These are phyloP conservation scores for Heracleum sosnowskyi DNA, from an alignment of 129 eudicot genomes.

Conservation along the genomic window DNA sequence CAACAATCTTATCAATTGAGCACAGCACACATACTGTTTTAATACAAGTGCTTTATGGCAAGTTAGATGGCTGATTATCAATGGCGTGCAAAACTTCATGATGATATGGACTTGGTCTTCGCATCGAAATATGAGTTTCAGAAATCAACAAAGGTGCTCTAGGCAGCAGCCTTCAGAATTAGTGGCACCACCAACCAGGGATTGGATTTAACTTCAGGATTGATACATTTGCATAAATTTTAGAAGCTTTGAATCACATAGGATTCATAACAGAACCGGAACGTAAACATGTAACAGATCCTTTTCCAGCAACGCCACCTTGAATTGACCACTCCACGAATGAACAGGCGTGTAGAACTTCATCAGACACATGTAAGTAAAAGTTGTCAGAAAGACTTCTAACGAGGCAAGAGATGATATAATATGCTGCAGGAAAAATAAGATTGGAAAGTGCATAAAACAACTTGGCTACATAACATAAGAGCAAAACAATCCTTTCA, in stretches of 20 bases:
- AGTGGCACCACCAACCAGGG: constrained; percentile 41
- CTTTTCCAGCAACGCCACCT: constrained; percentile 63
- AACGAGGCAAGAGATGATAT: too few species aligned
- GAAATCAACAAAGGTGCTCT: constrained; percentile 32
- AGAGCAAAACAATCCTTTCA: neutral
- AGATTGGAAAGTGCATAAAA: too few species aligned
- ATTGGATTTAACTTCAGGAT: constrained; percentile 45
- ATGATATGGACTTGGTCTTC: constrained; percentile 51
- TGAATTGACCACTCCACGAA: constrained; percentile 82
- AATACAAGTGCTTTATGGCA: constrained; percentile 25
- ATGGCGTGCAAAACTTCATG: constrained; percentile 42
- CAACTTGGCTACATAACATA: neutral
- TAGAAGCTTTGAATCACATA: constrained; percentile 54
- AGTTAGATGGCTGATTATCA: constrained; percentile 16
- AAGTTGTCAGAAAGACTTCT: too few species aligned
- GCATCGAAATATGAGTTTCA: constrained; percentile 44
- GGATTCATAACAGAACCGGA: constrained; percentile 56
- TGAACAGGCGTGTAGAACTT: constrained; percentile 65
- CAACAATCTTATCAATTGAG: constrained; percentile 36
- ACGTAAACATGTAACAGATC: constrained; percentile 49
- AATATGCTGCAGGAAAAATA: too few species aligned
- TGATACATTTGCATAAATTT: constrained; percentile 67
- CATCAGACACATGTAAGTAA: constrained; percentile 21
- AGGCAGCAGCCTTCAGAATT: constrained; percentile 44
- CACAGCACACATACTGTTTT: constrained; percentile 50